Conservation (phyloP, 2,329 filamentous ascomycete genomes). For the Hypoxylon sp. region DNA sequence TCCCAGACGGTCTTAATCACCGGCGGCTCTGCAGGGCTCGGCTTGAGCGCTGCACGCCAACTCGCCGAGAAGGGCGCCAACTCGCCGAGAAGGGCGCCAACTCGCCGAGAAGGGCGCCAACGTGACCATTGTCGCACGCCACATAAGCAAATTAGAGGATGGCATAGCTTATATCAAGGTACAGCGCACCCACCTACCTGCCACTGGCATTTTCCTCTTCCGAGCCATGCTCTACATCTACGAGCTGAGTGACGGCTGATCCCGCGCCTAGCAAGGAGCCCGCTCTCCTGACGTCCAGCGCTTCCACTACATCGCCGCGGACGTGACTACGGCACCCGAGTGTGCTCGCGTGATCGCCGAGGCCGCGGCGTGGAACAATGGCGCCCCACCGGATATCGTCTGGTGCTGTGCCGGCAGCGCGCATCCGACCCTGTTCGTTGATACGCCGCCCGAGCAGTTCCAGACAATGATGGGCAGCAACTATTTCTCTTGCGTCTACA, state of each 20-base stretch:
- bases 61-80: no score
- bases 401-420: slow-evolving; percentile 76
- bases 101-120: slow-evolving; percentile 78
- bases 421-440: slow-evolving; percentile 60
- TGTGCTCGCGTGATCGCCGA: slow-evolving; percentile 69
- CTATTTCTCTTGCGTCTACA: slow-evolving; percentile 57
- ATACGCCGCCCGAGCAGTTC: slow-evolving; percentile 53
- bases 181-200: slow-evolving; percentile 24
- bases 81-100: no score
- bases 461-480: slow-evolving; percentile 57
- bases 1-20: slow-evolving; percentile 76
- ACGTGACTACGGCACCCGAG: slow-evolving; percentile 69
- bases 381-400: slow-evolving; percentile 71
- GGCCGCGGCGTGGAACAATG: slow-evolving; percentile 71
- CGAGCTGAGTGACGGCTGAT: neutral
- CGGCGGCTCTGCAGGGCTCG: slow-evolving; percentile 79
- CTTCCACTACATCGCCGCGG: slow-evolving; percentile 74
- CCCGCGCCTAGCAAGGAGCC: slow-evolving; percentile 59
- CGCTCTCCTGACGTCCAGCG: slow-evolving; percentile 65
- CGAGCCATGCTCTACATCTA: slow-evolving; percentile 9
- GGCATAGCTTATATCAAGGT: slow-evolving; percentile 69
- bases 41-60: slow-evolving; percentile 70
- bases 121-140: slow-evolving; percentile 76
- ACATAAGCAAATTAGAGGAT: slow-evolving; percentile 68
- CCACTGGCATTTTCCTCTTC: neutral